phyloP scores from a whole-genome alignment of 2,329 filamentous ascomycete species.

The Penicillium thymicola region DNA sequence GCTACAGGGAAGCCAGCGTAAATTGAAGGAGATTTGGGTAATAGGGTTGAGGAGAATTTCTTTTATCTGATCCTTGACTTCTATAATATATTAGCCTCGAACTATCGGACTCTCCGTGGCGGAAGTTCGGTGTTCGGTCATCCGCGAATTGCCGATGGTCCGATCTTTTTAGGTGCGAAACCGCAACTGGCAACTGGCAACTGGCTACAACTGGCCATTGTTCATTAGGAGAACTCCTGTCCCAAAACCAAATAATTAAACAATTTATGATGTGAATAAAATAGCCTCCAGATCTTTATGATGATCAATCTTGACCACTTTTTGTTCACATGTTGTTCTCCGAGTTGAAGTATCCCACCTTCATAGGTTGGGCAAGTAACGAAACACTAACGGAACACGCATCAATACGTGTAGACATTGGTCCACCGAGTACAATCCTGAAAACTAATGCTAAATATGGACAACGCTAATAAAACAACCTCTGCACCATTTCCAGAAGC shows the following conservation, averaged over 20 bases:
- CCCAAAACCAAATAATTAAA: neutral
- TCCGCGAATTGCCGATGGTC: conserved; percentile 1
- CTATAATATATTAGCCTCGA: neutral
- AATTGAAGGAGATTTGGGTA: neutral
- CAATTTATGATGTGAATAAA: neutral
- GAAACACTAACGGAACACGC: no score
- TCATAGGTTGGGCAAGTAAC: neutral
- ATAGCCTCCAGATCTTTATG: neutral
- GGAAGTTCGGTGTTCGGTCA: neutral
- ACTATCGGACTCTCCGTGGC: neutral
- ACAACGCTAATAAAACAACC: neutral
- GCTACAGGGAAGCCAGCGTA: neutral
- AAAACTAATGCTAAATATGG: neutral
- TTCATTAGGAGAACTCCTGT: neutral
- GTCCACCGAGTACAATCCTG: neutral
- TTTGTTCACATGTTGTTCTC: neutral
- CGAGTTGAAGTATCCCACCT: neutral
- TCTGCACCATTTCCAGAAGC: neutral
- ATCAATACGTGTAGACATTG: neutral
- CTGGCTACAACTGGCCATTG: neutral
- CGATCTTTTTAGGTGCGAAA: neutral
- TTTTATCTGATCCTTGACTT: neutral
- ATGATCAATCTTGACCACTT: neutral
- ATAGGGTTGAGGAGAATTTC: neutral
- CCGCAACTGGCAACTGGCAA: no score